Base-by-base conservation (phyloP, 2,329 filamentous ascomycete species). In the Aspergillus clavatus region DNA sequence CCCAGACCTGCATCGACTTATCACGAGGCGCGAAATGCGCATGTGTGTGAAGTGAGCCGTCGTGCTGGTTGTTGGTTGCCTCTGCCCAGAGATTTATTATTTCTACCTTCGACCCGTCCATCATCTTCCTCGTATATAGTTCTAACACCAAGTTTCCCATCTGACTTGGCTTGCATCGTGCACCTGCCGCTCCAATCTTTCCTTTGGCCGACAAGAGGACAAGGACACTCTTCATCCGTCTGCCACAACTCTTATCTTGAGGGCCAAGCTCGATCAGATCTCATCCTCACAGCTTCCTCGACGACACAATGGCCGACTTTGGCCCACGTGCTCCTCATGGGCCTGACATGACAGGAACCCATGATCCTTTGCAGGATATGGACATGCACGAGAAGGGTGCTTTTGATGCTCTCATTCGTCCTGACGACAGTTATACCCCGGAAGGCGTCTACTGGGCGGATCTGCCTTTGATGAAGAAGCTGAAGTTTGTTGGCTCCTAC, bases 371-470 rank as follows among this genome's bases (percentile, higher is more conserved):
- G 39, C 66, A 69, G 57, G 62, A 70, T 28, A 83, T 84, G 80
- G 77, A 74, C 51, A 61, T 69, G 27, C 71, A 76, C 47, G 82
- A 86, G 63, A 73, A 74, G 51, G 74, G 72, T 33, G 77, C 84
- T 57, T 95, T 96, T 73, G 78, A 85, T 59, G 81, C 84, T 55
- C 74, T 96, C 46, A 86, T 94, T 45, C 86, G 87, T 44, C 91
- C 91, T 2, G 87, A 94, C 62, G 91, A 97, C 72, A 86, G 83
- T 52, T 96, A 91, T 72, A 87, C 86, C 45, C 70, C 78, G 44
- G 81, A 90, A 16, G 91, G 91, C 50, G 78, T 81, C 54, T 97
- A 97, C 78, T 97, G 90, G 90, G 91, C 90, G 26, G 91, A 96
- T 64, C 74, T 97, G 58, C 82, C 84, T 16, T 62, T 89, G 40